Conservation (phyloP, 2,329 filamentous ascomycete genomes). For the Calonectria pauciramosa region DNA sequence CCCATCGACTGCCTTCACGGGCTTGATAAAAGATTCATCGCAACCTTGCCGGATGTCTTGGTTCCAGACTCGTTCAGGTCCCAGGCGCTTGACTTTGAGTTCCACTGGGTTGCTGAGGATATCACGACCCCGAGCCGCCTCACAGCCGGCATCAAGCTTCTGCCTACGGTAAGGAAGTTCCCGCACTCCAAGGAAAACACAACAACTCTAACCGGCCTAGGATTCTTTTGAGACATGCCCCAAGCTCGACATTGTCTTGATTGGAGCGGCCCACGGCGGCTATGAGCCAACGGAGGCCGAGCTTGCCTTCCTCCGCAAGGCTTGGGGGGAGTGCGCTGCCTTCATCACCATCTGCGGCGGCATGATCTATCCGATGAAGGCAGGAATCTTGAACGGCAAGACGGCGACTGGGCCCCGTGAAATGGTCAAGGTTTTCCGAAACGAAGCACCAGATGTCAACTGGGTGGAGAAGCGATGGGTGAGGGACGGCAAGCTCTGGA, state of each 20-base stretch:
- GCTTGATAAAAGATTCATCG: slow-evolving; percentile 34
- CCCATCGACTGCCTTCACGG: slow-evolving; percentile 48
- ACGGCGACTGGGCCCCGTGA: slow-evolving; percentile 53
- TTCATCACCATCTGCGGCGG: slow-evolving; percentile 58
- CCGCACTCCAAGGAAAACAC: too few relatives aligned
- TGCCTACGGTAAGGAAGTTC: slow-evolving; percentile 48
- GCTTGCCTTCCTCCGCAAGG: slow-evolving; percentile 53
- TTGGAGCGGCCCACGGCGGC: slow-evolving; percentile 50
- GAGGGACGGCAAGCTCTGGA: slow-evolving; percentile 54
- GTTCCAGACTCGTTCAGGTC: slow-evolving; percentile 29
- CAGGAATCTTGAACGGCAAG: slow-evolving; percentile 54
- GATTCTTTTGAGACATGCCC: slow-evolving; percentile 57
- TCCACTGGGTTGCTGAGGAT: slow-evolving; percentile 53
- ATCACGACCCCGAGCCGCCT: slow-evolving; percentile 33
- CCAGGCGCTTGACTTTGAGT: slow-evolving; percentile 46
- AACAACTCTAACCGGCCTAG: slow-evolving; percentile 40
- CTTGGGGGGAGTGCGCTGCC: slow-evolving; percentile 50
- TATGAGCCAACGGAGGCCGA: slow-evolving; percentile 52
- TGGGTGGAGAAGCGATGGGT: slow-evolving; percentile 57
- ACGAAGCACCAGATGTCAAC: slow-evolving; percentile 45
- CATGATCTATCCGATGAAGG: slow-evolving; percentile 46
- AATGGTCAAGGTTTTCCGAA: slow-evolving; percentile 44
- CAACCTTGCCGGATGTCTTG: slow-evolving; percentile 31
- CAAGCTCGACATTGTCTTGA: slow-evolving; percentile 56
- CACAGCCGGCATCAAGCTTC: slow-evolving; percentile 45